phyloP scores from a whole-genome alignment of 371 early-diverging fungal species.

The Rhizopus microsporus region DNA sequence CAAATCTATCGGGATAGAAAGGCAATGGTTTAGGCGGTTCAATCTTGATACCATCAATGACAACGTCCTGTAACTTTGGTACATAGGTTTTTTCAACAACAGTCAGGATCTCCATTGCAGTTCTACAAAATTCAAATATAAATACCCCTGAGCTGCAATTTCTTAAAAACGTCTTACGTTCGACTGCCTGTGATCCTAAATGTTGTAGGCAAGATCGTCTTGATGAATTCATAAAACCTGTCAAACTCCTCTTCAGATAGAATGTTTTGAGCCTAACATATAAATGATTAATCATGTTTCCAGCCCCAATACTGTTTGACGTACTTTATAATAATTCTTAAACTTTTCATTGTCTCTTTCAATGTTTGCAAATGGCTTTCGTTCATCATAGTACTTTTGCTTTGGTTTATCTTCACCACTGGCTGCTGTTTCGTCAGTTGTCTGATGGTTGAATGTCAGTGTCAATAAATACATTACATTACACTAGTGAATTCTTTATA shows the following conservation, averaged over 20 bases:
- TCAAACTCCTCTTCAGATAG: conserved; percentile 85
- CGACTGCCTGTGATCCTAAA: conserved; percentile 93
- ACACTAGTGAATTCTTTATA: too few species aligned
- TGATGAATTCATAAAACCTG: conserved; percentile 62
- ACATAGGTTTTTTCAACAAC: conserved; percentile 57
- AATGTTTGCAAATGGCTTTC: conserved; percentile 39
- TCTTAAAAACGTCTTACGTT: conserved; percentile 44
- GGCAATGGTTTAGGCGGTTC: conserved; percentile 77
- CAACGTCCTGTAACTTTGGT: conserved; percentile 54
- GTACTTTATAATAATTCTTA: conserved; percentile 76
- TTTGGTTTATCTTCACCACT: neutral
- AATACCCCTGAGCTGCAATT: conserved; percentile 13
- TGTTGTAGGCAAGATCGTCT: conserved; percentile 80
- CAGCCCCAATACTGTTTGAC: neutral
- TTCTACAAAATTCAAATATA: conserved; percentile 26
- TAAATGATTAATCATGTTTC: neutral
- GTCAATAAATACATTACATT: too few species aligned
- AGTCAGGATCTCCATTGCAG: conserved; percentile 56
- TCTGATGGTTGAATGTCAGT: too few species aligned
- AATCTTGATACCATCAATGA: conserved; percentile 69
- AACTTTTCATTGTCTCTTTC: conserved; percentile 68
- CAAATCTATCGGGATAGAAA: conserved; percentile 93
- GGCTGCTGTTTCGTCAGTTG: too few species aligned
- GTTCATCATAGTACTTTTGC: conserved; percentile 27
- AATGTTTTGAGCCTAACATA: conserved; percentile 67